These are phyloP conservation scores for Pascua guehoae DNA, from an alignment of 1,284 basidiomycete genomes.

Conservation along the genomic window DNA sequence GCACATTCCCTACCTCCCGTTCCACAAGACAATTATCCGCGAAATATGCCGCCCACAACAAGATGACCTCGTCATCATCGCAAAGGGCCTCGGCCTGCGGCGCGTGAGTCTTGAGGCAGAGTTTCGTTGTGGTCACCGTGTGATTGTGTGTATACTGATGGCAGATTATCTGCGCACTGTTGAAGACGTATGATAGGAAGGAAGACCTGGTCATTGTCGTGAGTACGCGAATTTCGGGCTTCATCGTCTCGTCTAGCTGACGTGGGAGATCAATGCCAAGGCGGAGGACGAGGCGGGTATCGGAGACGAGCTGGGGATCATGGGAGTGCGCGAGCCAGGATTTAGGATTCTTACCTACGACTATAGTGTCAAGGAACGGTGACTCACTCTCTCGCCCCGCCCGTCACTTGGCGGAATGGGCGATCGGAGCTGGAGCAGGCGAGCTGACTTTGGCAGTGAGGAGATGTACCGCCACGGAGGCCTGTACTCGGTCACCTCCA, in stretches of 20 bases:
- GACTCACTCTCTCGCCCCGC: conserved; percentile 23
- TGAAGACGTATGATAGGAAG: conserved; percentile 89
- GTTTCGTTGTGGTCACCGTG: not conserved
- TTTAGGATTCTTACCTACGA: conserved; percentile 82
- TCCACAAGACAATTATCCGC: conserved; percentile 50
- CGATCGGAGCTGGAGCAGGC: too few relatives aligned
- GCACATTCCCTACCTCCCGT: conserved; percentile 49
- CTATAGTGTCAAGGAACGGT: conserved; percentile 75
- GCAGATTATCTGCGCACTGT: conserved; percentile 71
- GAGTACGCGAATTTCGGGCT: conserved; percentile 1
- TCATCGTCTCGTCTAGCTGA: not conserved
- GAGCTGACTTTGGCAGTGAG: conserved; percentile 56
- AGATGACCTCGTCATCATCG: conserved; percentile 77
- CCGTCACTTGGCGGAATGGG: not conserved
- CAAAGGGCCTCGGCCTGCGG: conserved; percentile 79
- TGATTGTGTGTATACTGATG: not conserved
- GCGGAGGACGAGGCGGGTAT: conserved; percentile 85
- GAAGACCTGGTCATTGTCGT: conserved; percentile 80
- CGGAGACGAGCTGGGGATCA: conserved; percentile 84
- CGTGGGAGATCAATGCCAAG: conserved; percentile 61
- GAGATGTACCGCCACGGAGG: conserved; percentile 82
- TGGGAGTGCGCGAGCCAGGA: conserved; percentile 84
- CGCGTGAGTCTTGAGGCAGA: conserved; percentile 34
- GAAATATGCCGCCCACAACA: conserved; percentile 59
- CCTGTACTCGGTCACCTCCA: conserved; percentile 84